Evolutionary conservation across 176 grass and related monocot genomes (phyloP).

Genomic region (barley (Hordeum vulgare)): MorexV3_pseudomolecules_assembly NC_058522.1:497126357-497126856

Average conservation of each 20-base stretch:
- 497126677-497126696: conserved; percentile 6
- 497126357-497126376: too few relatives aligned
- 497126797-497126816: conserved; percentile 21
- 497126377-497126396: too few relatives aligned
- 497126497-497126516: too few relatives aligned
- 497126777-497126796: neutral
- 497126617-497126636: neutral
- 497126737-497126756: neutral
- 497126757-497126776: neutral
- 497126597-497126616: neutral
- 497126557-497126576: too few relatives aligned
- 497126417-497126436: too few relatives aligned
- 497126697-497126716: neutral
- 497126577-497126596: too few relatives aligned
- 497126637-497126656: neutral
- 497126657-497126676: neutral
- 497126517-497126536: too few relatives aligned
- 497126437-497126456: too few relatives aligned
- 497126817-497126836: neutral
- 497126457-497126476: too few relatives aligned
- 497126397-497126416: too few relatives aligned
- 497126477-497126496: too few relatives aligned
- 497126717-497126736: conserved; percentile 9
- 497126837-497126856: conserved; percentile 7
- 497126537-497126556: too few relatives aligned